phyloP scores from a whole-genome alignment of 257 asterid genomes.

The Fraxinus cuspidata region DNA sequence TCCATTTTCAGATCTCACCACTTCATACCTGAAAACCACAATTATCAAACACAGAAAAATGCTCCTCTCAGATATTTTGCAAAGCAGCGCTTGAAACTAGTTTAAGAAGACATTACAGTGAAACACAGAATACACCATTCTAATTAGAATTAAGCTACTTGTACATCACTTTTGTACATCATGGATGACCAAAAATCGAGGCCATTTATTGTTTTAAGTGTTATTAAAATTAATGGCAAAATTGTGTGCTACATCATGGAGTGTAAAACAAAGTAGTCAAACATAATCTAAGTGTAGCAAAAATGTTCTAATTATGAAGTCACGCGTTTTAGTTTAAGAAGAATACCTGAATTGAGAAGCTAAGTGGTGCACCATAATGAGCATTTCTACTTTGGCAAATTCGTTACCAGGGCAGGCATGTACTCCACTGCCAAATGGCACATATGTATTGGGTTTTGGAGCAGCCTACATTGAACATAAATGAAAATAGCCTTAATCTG shows the following conservation, averaged over 20 bases:
- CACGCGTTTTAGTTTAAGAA: too few relatives aligned
- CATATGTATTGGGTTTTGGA: constrained; percentile 67
- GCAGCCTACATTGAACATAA: constrained; percentile 39
- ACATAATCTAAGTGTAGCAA: too few relatives aligned
- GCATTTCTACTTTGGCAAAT: constrained; percentile 83
- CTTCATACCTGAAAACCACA: constrained; percentile 63
- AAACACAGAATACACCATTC: too few relatives aligned
- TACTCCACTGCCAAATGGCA: constrained; percentile 89
- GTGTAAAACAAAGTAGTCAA: too few relatives aligned
- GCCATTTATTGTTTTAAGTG: too few relatives aligned
- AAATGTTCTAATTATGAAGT: too few relatives aligned
- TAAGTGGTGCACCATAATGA: constrained; percentile 73
- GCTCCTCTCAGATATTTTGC: constrained; percentile 29
- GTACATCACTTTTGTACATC: too few relatives aligned
- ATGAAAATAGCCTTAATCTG: not conserved
- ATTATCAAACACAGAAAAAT: constrained; percentile 11
- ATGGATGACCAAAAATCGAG: too few relatives aligned
- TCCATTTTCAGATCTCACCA: constrained; percentile 60
- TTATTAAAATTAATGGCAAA: too few relatives aligned
- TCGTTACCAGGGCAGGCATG: constrained; percentile 94
- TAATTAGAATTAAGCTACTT: too few relatives aligned
- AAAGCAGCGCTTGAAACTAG: constrained; percentile 22
- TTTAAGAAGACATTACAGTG: too few relatives aligned
- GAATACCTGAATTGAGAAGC: constrained; percentile 65
- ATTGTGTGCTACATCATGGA: too few relatives aligned